Percentiles rank a stretch among this genome's conserved stretches.
These are phyloP conservation scores for Austropuccinia psidii DNA, from an alignment of 1,284 basidiomycete genomes.

Conservation along the genomic window DNA sequence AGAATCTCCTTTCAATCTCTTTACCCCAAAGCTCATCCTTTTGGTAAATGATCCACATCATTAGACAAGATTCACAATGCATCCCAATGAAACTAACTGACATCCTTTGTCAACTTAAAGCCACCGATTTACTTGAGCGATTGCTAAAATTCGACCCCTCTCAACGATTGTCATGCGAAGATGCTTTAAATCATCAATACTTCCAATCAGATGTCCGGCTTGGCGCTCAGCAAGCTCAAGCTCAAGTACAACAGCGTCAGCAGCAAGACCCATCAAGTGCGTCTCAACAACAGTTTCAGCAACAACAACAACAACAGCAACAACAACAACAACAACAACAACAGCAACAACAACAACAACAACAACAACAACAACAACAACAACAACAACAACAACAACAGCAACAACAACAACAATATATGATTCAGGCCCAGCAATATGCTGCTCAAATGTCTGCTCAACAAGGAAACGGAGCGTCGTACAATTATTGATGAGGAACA, in stretches of 20 bases:
- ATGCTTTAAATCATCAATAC: conserved; percentile 87
- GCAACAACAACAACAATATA: conserved; percentile 23
- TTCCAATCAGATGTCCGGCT: conserved; percentile 54
- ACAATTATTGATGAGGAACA: conserved; percentile 23
- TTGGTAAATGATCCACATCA: conserved; percentile 46
- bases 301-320: conserved; percentile 31
- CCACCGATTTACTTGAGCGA: conserved; percentile 87
- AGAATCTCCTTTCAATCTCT: conserved; percentile 83
- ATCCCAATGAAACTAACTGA: background rate
- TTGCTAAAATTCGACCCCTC: conserved; percentile 94
- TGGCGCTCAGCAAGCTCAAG: conserved; percentile 1
- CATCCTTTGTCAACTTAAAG: conserved; percentile 46
- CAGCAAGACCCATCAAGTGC: conserved; percentile 21
- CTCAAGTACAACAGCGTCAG: conserved; percentile 6
- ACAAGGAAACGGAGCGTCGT: conserved; percentile 22
- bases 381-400: conserved; percentile 34
- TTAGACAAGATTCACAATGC: no score
- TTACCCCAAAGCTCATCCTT: conserved; percentile 81
- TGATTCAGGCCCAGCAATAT: conserved; percentile 37
- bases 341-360: conserved; percentile 17
- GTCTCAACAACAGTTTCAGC: conserved; percentile 18
- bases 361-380: conserved; percentile 32
- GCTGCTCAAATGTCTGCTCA: conserved; percentile 37
- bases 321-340: conserved; percentile 31
- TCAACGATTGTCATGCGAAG: conserved; percentile 81